These are phyloP conservation scores for Leccinum arenicola DNA, from an alignment of 768 basidiomycete genomes.

Conservation along the genomic window DNA sequence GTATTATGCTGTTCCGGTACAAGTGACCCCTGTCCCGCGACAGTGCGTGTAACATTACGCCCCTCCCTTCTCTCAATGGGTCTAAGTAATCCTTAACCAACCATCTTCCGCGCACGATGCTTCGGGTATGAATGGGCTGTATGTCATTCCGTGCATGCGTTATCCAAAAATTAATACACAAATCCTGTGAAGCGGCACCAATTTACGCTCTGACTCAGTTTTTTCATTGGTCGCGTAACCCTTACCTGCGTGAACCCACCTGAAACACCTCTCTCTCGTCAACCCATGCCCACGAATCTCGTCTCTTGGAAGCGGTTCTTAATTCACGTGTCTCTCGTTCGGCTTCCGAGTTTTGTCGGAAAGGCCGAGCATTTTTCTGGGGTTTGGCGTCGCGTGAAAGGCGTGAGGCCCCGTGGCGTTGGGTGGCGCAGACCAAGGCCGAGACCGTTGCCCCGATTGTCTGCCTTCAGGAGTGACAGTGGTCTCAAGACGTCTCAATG, in stretches of 20 bases:
- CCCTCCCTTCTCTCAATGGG: not conserved
- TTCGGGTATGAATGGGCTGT: slow-evolving; percentile 24
- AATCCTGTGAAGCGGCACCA: slow-evolving; percentile 5
- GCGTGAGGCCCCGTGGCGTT: slow-evolving; percentile 20
- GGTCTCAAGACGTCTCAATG: slow-evolving; percentile 44
- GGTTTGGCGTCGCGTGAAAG: slow-evolving; percentile 15
- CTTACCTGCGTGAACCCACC: slow-evolving; percentile 13
- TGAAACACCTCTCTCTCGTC: slow-evolving; percentile 7
- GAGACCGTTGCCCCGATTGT: slow-evolving; percentile 31
- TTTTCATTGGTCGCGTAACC: slow-evolving; percentile 1
- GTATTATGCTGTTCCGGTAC: not conserved
- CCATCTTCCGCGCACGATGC: slow-evolving; percentile 13
- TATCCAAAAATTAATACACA: slow-evolving; percentile 24
- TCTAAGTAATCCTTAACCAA: not conserved
- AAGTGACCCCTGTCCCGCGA: not conserved
- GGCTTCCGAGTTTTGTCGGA: slow-evolving; percentile 7
- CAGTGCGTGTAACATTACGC: slow-evolving; percentile 9
- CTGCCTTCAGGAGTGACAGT: slow-evolving; percentile 45
- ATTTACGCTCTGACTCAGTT: not conserved
- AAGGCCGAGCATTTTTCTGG: slow-evolving; percentile 19
- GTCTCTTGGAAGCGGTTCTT: slow-evolving; percentile 6
- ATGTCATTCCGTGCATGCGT: slow-evolving; percentile 9
- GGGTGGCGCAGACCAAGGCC: slow-evolving; percentile 26
- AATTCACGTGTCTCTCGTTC: slow-evolving; percentile 11
- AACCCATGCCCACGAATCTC: not conserved